Conservation (phyloP, 1,284 basidiomycete genomes). For the Puccinia brachypodii region DNA sequence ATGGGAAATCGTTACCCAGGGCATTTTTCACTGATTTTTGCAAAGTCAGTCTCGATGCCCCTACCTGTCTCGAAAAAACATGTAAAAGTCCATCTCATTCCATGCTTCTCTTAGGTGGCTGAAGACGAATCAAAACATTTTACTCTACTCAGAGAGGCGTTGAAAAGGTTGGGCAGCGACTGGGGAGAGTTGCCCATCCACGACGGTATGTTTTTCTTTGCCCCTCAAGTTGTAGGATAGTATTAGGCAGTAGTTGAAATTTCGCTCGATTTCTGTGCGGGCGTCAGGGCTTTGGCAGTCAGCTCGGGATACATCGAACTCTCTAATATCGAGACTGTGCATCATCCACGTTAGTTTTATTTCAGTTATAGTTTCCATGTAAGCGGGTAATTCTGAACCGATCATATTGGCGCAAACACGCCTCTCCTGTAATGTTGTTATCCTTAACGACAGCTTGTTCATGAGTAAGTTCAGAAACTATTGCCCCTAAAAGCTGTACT, state of each 20-base stretch:
- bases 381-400: not conserved
- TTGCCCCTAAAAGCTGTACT: not conserved
- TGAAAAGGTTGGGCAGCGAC: constrained; percentile 55
- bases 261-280: not conserved
- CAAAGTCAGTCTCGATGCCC: constrained; percentile 15
- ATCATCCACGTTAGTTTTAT: constrained; percentile 53
- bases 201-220: constrained; percentile 50
- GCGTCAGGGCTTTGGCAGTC: constrained; percentile 54
- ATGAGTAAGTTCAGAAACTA: constrained; percentile 25
- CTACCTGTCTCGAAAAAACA: not conserved
- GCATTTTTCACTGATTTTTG: constrained; percentile 45
- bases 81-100: not conserved
- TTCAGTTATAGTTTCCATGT: not conserved
- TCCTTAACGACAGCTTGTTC: constrained; percentile 25
- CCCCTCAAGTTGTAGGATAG: no score
- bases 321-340: constrained; percentile 54
- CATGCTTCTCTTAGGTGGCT: constrained; percentile 38
- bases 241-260: not conserved
- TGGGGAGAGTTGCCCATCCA: constrained; percentile 57
- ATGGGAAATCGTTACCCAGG: constrained; percentile 16
- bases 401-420: not conserved
- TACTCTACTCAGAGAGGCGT: constrained; percentile 53
- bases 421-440: not conserved
- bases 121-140: constrained; percentile 56
- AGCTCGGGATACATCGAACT: constrained; percentile 55